Conservation (phyloP, 169 alveolate genomes). For the Plasmodium gallinaceum region DNA sequence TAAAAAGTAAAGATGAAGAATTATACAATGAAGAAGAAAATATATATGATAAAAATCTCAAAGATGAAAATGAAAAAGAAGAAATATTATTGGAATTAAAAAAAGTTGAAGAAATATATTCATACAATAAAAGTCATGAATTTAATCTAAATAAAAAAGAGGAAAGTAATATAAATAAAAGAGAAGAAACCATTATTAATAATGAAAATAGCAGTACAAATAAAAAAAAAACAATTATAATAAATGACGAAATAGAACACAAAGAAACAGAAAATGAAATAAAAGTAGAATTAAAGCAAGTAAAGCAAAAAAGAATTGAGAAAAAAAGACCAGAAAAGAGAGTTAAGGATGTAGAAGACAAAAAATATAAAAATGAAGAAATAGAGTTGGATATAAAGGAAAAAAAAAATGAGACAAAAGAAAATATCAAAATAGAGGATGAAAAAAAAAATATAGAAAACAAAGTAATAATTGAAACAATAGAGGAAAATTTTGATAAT, state of each 20-base stretch:
- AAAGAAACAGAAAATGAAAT: neutral
- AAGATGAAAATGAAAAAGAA: constrained; percentile 14
- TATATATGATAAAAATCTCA: neutral
- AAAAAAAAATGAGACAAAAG: neutral
- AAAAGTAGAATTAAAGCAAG: neutral
- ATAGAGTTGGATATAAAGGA: neutral
- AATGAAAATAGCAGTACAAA: neutral
- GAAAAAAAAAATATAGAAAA: no score
- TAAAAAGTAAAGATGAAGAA: neutral
- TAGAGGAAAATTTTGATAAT: neutral
- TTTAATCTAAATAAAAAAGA: neutral
- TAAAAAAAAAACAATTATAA: neutral
- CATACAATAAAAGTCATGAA: neutral
- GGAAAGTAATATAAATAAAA: neutral
- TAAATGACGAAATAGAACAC: neutral
- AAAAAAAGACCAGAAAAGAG: no score
- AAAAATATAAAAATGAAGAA: neutral
- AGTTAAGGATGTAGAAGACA: neutral
- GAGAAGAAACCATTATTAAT: neutral
- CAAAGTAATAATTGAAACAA: neutral
- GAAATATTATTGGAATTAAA: neutral
- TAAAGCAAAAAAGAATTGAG: no score
- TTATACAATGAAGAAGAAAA: neutral
- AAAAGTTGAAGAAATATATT: neutral
- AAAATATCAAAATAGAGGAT: neutral